Evolutionary conservation across 495 filamentous ascomycete species (phyloP), one percentile per base, ranked within the genome.

Genomic region (Choiromyces venosus): DNA sequence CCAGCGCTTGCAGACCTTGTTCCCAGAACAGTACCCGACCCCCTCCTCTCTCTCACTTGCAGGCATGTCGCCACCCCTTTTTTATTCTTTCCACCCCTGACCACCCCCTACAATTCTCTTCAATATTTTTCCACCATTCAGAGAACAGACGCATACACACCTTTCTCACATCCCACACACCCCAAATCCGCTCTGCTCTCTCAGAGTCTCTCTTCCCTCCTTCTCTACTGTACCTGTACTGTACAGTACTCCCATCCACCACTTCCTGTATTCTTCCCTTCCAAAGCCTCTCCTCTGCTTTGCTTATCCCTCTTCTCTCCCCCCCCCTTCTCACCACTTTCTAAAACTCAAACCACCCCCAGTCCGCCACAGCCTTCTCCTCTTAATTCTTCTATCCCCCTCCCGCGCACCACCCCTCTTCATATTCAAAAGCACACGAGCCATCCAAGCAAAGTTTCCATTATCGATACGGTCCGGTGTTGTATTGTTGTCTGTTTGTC

Each of bases 71-170:
- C 78, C 71, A 76, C 79, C 79, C 71, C 81, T 81, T 78, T 72
- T 78, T 71, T 73, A 61, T 61, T 61, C 52, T 33, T 61, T 61
- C 52, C 52, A 61, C 76, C 76, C 73, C 81, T 80, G 77, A 73
- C 71, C 75, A 76, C 78, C 74, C 64, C 81, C 78, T 82, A 75
- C 81, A 82, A 80, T 81, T 82, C 83, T 82, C 81, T 79, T 82
- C 79, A 76, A 79, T 82, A 83, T 82, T 79, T 78, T 73, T 78
- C 80, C 81, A 82, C 73, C 46, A 78, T 81, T 80, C 81, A 76
- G 78, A 78, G 79, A 78, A 40, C 72, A 75, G 70, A 29, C 52
- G 73, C 70, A 72, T 70, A 71, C 65, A 69, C 76, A 70, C 40
- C 74, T 67, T 71, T 74, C 78, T 66, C 67, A 79, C 74, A n/a